These are phyloP conservation scores for Furculomyces boomerangus DNA, from an alignment of 371 early-diverging fungal species.

Conservation along the genomic window DNA sequence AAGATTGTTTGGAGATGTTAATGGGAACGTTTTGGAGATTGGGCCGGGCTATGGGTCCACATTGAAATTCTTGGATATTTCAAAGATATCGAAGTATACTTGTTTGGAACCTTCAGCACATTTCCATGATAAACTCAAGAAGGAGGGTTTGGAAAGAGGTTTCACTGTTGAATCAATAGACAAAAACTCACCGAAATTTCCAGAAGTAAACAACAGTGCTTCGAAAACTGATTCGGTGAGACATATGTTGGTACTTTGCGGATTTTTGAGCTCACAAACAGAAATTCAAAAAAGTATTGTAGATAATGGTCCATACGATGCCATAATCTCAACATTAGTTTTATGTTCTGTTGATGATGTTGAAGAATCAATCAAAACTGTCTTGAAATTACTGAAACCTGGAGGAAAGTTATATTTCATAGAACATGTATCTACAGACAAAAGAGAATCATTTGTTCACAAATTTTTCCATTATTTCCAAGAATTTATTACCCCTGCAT, in stretches of 20 bases:
- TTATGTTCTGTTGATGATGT: slow-evolving; percentile 16
- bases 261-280: slow-evolving; percentile 5
- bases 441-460: slow-evolving; percentile 6
- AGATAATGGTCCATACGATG: slow-evolving; percentile 15
- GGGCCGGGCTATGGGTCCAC: slow-evolving; percentile 17
- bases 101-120: slow-evolving; percentile 14
- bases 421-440: slow-evolving; percentile 9
- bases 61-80: slow-evolving; percentile 7
- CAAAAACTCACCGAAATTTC: neutral
- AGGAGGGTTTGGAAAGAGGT: slow-evolving; percentile 7
- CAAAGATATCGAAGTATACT: slow-evolving; percentile 2
- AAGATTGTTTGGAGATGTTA: slow-evolving; percentile 10
- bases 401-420: slow-evolving; percentile 20
- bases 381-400: slow-evolving; percentile 11
- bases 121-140: slow-evolving; percentile 7
- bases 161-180: slow-evolving; percentile 6
- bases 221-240: neutral
- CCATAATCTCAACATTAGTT: slow-evolving; percentile 12
- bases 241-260: slow-evolving; percentile 10
- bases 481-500: slow-evolving; percentile 4
- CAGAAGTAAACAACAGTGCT: neutral
- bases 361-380: slow-evolving; percentile 6
- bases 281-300: slow-evolving; percentile 5
- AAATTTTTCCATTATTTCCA: slow-evolving; percentile 8
- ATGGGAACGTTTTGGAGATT: slow-evolving; percentile 15